Evolutionary conservation across 2,329 filamentous ascomycete species (phyloP), one percentile per base, ranked within the genome.

Genomic region (Lasiodiplodia citricola): DNA sequence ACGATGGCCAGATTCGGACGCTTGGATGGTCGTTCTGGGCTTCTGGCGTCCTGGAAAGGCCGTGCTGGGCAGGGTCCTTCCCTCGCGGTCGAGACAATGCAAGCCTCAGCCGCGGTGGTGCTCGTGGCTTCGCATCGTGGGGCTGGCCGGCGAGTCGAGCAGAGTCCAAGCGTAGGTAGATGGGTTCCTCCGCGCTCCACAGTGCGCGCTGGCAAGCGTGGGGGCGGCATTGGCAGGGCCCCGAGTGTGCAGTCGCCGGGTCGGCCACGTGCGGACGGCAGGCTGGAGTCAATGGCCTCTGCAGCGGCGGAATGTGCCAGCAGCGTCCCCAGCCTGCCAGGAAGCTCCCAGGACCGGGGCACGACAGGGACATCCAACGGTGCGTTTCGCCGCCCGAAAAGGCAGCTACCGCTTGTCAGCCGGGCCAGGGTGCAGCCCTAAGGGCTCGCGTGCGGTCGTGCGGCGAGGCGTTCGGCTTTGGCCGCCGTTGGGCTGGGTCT

Each of bases 1-100:
- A 28, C 47, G 13, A 38, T 38, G 60, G 60, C 47, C 60, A 64
- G 60, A 64, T 64, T 47, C 38, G 60, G 60, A 64, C 52, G 13
- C 31, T 13, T n/a, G 47, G 16, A 21, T 14, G 28, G 58, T 44
- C 58, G 58, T 63, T 63, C 58, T 51, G 41, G 58, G 58, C 58
- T 21, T 44, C 41, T 25, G 21, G 11, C 44, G 58, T 28, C 41
- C 58, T 47, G 60, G 47, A 64, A 6, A 41, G 60, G 44, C n/a
- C 16, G 58, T 23, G 44, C n/a, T 25, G 38, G 41, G 35, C 58
- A 52, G 47, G 60, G 60, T 38, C n/a, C n/a, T 64, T 37, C 60
- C 60, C 6, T 25, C n/a, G 14, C 31, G n/a, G 60, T 52, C 60
- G 18, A 64, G 16, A n/a, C 28, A 37, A 31, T 54, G 60, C 60